Conservation (phyloP, 129 eudicot species). For the sunflower (Helianthus annuus) region DNA sequence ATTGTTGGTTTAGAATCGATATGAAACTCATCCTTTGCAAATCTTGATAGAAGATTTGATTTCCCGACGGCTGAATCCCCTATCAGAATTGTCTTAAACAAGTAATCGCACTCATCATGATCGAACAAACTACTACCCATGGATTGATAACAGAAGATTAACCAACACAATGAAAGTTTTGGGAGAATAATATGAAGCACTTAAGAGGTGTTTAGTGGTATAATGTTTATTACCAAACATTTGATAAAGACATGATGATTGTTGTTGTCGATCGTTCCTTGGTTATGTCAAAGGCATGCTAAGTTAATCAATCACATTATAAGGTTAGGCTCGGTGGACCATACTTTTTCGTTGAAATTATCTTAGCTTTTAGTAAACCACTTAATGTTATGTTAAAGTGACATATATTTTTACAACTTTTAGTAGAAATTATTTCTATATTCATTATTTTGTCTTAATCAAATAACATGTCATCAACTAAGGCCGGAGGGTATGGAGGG, state of each 20-base stretch:
- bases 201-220: slow-evolving; percentile 28
- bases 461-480: too few relatives aligned
- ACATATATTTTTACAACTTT: background rate
- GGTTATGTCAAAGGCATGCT: slow-evolving; percentile 37
- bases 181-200: background rate
- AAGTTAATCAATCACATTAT: slow-evolving; percentile 25
- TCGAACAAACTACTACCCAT: slow-evolving; percentile 48
- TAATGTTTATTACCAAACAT: background rate
- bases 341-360: background rate
- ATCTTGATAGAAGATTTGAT: slow-evolving; percentile 66
- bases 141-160: slow-evolving; percentile 2
- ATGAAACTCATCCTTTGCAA: slow-evolving; percentile 59
- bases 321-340: slow-evolving; percentile 31
- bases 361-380: background rate
- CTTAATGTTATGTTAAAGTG: background rate
- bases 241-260: slow-evolving; percentile 47
- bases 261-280: slow-evolving; percentile 36
- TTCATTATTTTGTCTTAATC: slow-evolving; percentile 12
- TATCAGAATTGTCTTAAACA: slow-evolving; percentile 67
- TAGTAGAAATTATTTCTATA: background rate
- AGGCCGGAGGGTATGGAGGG: too few relatives aligned
- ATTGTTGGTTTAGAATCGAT: slow-evolving; percentile 83
- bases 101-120: slow-evolving; percentile 70
- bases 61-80: slow-evolving; percentile 86
- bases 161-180: slow-evolving; percentile 13